Evolutionary conservation across 768 basidiomycete genomes (phyloP), one percentile per base, ranked within the genome.

Genomic region (Cystobasidium ongulense): DNA sequence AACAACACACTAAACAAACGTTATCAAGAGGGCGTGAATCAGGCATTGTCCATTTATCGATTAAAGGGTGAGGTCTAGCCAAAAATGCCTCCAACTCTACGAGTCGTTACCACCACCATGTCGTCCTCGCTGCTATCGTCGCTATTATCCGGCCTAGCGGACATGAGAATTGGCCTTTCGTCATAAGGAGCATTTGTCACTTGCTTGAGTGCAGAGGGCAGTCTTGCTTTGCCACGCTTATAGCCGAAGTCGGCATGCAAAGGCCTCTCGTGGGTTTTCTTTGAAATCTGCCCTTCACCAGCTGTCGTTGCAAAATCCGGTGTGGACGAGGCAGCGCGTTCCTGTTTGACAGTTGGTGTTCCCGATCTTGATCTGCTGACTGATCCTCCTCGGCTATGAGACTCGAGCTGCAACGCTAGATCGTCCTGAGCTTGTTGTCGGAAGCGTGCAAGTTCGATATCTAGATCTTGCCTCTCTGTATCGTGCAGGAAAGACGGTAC

Each of bases 391-490:
- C 57, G 11, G 33, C 57, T 59, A 35, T 59, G 57, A 11, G 25
- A 29, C 29, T 59, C 57, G 25, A 59, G 57, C 33, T 59, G 57
- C 5, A 23, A 29, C 5, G 57, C 57, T 21, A 59, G 21, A 35
- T 59, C 57, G 17, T 59, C 57, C 57, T 59, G 57, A 27, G 57
- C 57, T 59, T 59, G 57, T 35, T 59, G 57, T 13, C 57, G 57
- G 57, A 59, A 59, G 25, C 57, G 25, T 15, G 57, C 57, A 13
- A 59, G 33, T 35, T 59, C 57, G 23, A 59, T 59, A 21, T 59
- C 57, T 3, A 59, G 33, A 29, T 59, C 33, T 29, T 59, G 57
- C 29, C 57, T 10, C 23, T 59, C 57, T 13, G 57, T 59, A 23
- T 59, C 57, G 25, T 59, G 57, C 57, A 59, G 29, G 57, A 29